Evolutionary conservation across 2,329 filamentous ascomycete species (phyloP).

Genomic region (Aspergillus clavatus): DNA sequence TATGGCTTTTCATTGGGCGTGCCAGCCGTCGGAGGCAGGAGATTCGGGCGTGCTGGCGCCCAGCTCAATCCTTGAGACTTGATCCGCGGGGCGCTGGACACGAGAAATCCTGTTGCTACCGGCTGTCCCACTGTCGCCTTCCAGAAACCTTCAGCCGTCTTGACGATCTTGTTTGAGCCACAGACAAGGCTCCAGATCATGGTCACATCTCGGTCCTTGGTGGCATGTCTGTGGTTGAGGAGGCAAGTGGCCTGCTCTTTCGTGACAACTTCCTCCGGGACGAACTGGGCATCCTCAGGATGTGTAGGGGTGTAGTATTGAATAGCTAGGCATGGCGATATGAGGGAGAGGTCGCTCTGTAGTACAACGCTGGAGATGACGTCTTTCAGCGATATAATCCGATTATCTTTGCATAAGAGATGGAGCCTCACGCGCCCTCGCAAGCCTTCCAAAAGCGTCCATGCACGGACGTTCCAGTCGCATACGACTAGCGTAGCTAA

Average conservation of each 20-base stretch:
- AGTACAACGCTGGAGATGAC: not conserved
- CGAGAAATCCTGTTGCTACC: conserved; percentile 1
- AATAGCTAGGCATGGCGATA: conserved; percentile 5
- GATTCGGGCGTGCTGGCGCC: conserved; percentile 11
- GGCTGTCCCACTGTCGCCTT: not conserved
- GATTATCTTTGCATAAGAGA: conserved; percentile 13
- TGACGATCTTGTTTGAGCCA: conserved; percentile 6
- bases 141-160: conserved; percentile 8
- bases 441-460: conserved; percentile 23
- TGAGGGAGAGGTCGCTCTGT: not conserved
- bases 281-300: too few relatives aligned
- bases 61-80: conserved; percentile 4
- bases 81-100: conserved; percentile 5
- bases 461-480: conserved; percentile 25
- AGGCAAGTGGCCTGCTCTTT: conserved; percentile 15
- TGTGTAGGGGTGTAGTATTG: conserved; percentile 6
- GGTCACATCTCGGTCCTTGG: conserved; percentile 16
- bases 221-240: conserved; percentile 19
- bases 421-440: conserved; percentile 9
- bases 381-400: conserved; percentile 4
- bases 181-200: conserved; percentile 19
- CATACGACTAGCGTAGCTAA: conserved; percentile 18
- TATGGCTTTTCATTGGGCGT: not conserved
- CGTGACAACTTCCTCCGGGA: not conserved
- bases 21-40: conserved; percentile 4